phyloP scores from a whole-genome alignment of 2,329 filamentous ascomycete genomes.

The Xylaria sp. region DNA sequence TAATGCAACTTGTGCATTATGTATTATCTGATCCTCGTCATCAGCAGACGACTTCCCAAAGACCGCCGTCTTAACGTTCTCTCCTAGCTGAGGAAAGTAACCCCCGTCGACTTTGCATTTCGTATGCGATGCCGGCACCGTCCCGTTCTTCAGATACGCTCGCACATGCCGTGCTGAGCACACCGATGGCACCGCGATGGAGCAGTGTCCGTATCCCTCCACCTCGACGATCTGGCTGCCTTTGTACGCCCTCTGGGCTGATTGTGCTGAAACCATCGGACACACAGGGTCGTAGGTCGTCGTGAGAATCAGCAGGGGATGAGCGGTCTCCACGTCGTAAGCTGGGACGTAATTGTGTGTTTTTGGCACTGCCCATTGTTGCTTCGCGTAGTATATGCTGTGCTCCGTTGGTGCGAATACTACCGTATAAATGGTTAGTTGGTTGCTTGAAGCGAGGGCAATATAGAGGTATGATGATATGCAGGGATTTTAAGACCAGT shows the following conservation, averaged over 20 bases:
- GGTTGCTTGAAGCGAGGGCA: neutral
- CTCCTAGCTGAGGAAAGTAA: slow-evolving; percentile 51
- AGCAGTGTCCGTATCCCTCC: slow-evolving; percentile 56
- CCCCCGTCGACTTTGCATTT: slow-evolving; percentile 53
- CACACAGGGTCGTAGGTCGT: slow-evolving; percentile 69
- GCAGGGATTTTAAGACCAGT: neutral
- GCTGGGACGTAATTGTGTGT: slow-evolving; percentile 47
- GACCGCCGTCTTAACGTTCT: neutral
- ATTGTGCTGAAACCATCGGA: slow-evolving; percentile 54
- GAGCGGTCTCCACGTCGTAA: slow-evolving; percentile 53
- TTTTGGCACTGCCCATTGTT: slow-evolving; percentile 46
- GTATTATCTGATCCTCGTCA: neutral
- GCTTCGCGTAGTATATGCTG: slow-evolving; percentile 45
- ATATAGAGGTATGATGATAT: neutral
- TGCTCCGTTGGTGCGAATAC: slow-evolving; percentile 46
- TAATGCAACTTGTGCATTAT: slow-evolving; percentile 15
- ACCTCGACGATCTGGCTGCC: slow-evolving; percentile 54
- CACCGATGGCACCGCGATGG: slow-evolving; percentile 52
- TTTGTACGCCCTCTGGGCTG: slow-evolving; percentile 50
- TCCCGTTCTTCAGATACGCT: slow-evolving; percentile 52
- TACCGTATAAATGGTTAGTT: neutral
- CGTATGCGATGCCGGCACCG: slow-evolving; percentile 49
- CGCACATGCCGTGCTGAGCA: slow-evolving; percentile 50
- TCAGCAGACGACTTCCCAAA: neutral
- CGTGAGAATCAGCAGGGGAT: slow-evolving; percentile 64